phyloP scores from a whole-genome alignment of 1,139 yeast species.

The Geotrichum klebahnii region DNA sequence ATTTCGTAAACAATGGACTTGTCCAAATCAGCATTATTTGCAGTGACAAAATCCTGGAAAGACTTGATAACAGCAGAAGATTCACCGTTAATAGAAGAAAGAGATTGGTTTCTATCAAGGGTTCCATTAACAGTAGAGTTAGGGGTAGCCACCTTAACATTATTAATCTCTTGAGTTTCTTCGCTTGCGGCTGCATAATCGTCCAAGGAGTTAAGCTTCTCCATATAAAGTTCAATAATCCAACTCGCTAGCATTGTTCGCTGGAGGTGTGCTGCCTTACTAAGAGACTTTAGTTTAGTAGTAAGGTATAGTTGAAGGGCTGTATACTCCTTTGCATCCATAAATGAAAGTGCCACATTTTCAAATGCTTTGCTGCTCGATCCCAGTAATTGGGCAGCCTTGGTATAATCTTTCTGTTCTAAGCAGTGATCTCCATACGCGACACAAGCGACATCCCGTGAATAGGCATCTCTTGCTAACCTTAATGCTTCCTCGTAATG shows the following conservation, averaged over 20 bases:
- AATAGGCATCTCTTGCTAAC: constrained; percentile 44
- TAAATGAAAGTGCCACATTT: constrained; percentile 58
- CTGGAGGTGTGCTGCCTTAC: constrained; percentile 48
- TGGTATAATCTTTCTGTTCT: constrained; percentile 36
- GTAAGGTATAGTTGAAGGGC: constrained; percentile 56
- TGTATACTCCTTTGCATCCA: constrained; percentile 45
- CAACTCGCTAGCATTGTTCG: constrained; percentile 67
- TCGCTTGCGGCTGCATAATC: constrained; percentile 37
- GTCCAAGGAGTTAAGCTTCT: constrained; percentile 48
- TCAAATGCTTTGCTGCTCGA: constrained; percentile 67
- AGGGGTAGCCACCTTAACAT: constrained; percentile 23
- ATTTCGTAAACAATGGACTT: constrained; percentile 67
- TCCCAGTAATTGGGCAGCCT: constrained; percentile 66
- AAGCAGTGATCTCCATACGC: constrained; percentile 61
- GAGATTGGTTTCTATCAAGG: constrained; percentile 3
- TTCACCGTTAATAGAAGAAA: constrained; percentile 23
- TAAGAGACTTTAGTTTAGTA: constrained; percentile 47
- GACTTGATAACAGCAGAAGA: constrained; percentile 31
- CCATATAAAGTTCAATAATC: constrained; percentile 68
- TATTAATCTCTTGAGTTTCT: constrained; percentile 19
- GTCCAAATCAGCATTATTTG: constrained; percentile 53
- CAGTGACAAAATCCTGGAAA: constrained; percentile 52
- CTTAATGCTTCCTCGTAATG: constrained; percentile 66
- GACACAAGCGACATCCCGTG: constrained; percentile 53
- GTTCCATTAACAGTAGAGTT: constrained; percentile 28